These are phyloP conservation scores for Tanozyma kutaoensis DNA, from an alignment of 805 yeast species.

Conservation along the genomic window DNA sequence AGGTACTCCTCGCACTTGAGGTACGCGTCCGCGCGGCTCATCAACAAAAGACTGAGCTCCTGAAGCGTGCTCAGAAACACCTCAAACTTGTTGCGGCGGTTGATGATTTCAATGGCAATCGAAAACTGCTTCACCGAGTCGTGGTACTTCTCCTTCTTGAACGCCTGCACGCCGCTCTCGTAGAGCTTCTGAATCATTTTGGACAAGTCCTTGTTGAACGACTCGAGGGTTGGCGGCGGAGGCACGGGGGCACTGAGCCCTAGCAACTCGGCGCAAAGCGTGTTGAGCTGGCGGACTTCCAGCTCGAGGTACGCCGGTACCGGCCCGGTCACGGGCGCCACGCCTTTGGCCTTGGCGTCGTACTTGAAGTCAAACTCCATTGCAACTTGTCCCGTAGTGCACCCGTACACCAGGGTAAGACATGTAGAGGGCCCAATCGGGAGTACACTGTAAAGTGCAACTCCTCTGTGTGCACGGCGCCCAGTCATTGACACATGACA, in stretches of 20 bases:
- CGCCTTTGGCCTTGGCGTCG: conserved; percentile 7
- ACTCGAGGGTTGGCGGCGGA: conserved; percentile 38
- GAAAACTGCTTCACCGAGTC: conserved; percentile 55
- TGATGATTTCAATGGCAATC: conserved; percentile 55
- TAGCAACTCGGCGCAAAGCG: conserved; percentile 23
- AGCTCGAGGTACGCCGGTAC: conserved; percentile 17
- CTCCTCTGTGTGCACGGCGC: not conserved
- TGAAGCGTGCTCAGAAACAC: conserved; percentile 59
- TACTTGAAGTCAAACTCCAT: conserved; percentile 8
- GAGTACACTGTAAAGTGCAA: not conserved
- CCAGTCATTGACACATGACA: not conserved
- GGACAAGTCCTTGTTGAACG: conserved; percentile 41
- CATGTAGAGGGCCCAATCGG: not conserved
- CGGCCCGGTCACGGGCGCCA: conserved; percentile 3
- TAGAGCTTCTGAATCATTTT: conserved; percentile 52
- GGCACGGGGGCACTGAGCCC: conserved; percentile 36
- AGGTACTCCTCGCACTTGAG: conserved; percentile 39
- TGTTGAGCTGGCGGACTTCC: conserved; percentile 31
- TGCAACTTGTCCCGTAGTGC: no score
- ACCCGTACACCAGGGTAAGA: not conserved
- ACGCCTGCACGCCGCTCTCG: conserved; percentile 45
- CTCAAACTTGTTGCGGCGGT: conserved; percentile 61
- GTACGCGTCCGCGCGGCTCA: conserved; percentile 61
- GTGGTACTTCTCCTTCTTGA: conserved; percentile 38
- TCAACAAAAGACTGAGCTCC: conserved; percentile 51